These are phyloP conservation scores for Pleurotus platypus DNA, from an alignment of 768 basidiomycete genomes.

Conservation along the genomic window DNA sequence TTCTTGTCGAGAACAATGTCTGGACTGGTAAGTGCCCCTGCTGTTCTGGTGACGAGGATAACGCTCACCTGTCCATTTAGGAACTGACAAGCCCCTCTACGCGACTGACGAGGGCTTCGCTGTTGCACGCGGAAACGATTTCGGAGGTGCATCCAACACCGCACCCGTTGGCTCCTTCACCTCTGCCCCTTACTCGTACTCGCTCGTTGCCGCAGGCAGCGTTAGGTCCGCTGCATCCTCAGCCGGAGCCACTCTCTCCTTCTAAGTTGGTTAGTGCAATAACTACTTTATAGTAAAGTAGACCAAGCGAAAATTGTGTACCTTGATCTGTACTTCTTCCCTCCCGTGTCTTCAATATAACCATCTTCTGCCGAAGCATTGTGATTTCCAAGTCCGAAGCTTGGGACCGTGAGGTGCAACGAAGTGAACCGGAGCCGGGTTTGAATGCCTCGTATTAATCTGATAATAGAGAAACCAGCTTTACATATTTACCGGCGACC, in stretches of 20 bases:
- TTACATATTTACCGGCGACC: conserved; percentile 3
- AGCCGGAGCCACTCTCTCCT: conserved; percentile 29
- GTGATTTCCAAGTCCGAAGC: not conserved
- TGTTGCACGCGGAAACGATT: conserved; percentile 33
- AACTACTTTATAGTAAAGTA: too few species aligned
- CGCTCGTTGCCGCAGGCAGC: conserved; percentile 20
- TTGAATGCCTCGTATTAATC: not conserved
- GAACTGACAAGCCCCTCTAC: conserved; percentile 36
- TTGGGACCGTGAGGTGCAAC: not conserved
- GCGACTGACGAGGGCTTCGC: conserved; percentile 38
- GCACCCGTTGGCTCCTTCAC: conserved; percentile 29
- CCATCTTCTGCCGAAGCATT: not conserved
- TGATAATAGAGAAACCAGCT: conserved; percentile 5
- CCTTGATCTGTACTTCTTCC: not conserved
- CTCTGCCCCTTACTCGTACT: conserved; percentile 29
- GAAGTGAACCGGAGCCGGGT: not conserved
- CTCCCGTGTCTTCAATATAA: not conserved
- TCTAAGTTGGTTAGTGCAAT: conserved; percentile 13
- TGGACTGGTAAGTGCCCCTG: conserved; percentile 27
- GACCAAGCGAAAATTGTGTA: not conserved
- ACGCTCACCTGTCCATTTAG: conserved; percentile 6
- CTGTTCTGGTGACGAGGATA: not conserved
- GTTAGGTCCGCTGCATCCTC: conserved; percentile 22
- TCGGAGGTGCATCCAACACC: conserved; percentile 27
- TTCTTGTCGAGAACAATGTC: conserved; percentile 44